These are phyloP conservation scores for Kazachstania psychrophila DNA, from an alignment of 805 yeast genomes.

Conservation along the genomic window DNA sequence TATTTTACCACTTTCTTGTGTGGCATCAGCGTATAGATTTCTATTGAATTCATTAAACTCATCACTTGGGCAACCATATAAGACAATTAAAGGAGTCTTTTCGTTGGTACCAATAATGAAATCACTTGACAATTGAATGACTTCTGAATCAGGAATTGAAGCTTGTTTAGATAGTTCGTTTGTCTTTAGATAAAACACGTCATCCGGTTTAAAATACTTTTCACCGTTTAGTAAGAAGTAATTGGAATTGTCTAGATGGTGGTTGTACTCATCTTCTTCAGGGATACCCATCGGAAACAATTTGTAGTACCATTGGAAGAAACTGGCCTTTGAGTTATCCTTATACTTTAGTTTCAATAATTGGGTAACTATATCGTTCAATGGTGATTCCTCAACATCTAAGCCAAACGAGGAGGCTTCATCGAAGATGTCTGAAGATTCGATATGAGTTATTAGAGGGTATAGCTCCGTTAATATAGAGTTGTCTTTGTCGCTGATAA, in stretches of 20 bases:
- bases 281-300: slow-evolving; percentile 15
- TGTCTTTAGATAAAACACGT: slow-evolving; percentile 70
- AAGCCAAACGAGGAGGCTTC: neutral
- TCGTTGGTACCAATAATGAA: slow-evolving; percentile 46
- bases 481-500: slow-evolving; percentile 6
- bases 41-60: slow-evolving; percentile 49
- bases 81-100: slow-evolving; percentile 45
- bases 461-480: slow-evolving; percentile 6
- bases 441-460: slow-evolving; percentile 9
- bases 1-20: slow-evolving; percentile 44
- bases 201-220: slow-evolving; percentile 55
- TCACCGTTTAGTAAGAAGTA: slow-evolving; percentile 21
- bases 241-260: slow-evolving; percentile 3
- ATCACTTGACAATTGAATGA: slow-evolving; percentile 40
- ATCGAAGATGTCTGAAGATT: neutral
- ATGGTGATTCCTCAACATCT: slow-evolving; percentile 3
- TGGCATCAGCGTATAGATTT: slow-evolving; percentile 50
- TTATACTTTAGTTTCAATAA: slow-evolving; percentile 5
- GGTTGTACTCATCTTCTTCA: neutral
- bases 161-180: slow-evolving; percentile 27
- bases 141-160: slow-evolving; percentile 10
- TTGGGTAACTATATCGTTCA: slow-evolving; percentile 3
- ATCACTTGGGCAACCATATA: slow-evolving; percentile 60
- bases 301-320: slow-evolving; percentile 10
- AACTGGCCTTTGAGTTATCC: slow-evolving; percentile 8